A percentile compares a stretch with the other conserved stretches of the same genome.
phyloP scores from a whole-genome alignment of 2,329 filamentous ascomycete species.

The Purpureocillium lavendulum region DNA sequence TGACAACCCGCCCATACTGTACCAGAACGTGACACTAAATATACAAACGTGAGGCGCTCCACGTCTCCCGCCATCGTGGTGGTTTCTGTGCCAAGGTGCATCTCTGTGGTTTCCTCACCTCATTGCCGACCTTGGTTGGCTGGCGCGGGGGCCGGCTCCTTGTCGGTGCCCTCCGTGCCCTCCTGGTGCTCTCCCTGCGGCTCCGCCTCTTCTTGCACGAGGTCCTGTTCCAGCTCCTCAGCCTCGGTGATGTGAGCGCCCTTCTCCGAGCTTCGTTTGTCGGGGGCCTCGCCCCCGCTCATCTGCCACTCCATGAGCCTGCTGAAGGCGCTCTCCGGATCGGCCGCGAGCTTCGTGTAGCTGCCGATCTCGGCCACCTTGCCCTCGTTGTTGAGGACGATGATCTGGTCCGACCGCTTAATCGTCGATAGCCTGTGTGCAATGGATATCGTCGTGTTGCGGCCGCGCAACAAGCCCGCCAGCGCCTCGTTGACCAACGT shows the following conservation, averaged over 20 bases:
- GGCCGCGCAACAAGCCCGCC: conserved; percentile 68
- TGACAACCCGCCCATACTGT: not conserved
- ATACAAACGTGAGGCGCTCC: not conserved
- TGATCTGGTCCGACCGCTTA: conserved; percentile 89
- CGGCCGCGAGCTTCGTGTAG: conserved; percentile 66
- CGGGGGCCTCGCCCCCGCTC: conserved; percentile 64
- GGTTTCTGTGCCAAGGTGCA: no score
- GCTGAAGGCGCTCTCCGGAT: conserved; percentile 76
- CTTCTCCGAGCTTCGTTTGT: conserved; percentile 24
- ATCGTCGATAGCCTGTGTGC: conserved; percentile 94
- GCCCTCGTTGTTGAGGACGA: conserved; percentile 81
- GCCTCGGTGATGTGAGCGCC: conserved; percentile 37
- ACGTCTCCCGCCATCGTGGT: no score
- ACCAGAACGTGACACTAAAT: not conserved
- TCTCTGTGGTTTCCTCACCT: no score
- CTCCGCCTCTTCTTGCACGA: conserved; percentile 23
- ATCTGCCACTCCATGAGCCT: conserved; percentile 99
- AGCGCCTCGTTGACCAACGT: conserved; percentile 92
- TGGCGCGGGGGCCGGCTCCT: not conserved
- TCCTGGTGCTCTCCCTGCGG: conserved; percentile 20
- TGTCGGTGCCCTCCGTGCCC: not conserved
- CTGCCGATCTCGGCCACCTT: conserved; percentile 85
- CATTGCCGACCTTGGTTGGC: conserved; percentile 4
- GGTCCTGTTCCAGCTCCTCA: conserved; percentile 41
- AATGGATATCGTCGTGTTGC: conserved; percentile 95